Conservation (phyloP, 495 filamentous ascomycete species). For the Aspergillus funiculosus region DNA sequence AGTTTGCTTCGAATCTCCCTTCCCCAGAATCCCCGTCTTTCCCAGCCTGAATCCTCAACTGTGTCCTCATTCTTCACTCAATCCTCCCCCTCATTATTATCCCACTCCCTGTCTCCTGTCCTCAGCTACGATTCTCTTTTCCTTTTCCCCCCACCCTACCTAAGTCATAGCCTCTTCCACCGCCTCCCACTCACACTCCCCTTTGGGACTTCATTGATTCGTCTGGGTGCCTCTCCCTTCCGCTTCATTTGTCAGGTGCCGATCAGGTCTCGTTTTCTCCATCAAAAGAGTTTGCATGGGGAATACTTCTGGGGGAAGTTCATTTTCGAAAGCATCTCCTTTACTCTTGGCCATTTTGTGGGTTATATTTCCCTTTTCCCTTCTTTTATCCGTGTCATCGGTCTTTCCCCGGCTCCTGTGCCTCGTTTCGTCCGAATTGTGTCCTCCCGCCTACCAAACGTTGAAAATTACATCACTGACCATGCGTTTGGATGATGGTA, state of each 20-base stretch:
- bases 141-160: no score
- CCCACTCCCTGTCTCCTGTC: no score
- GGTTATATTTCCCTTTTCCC: background rate
- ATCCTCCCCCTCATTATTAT: no score
- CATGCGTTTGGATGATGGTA: constrained; percentile 8
- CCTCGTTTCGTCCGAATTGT: constrained; percentile 10
- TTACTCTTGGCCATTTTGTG: background rate
- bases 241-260: constrained; percentile 17
- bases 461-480: no score
- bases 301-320: constrained; percentile 12
- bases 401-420: constrained; percentile 9
- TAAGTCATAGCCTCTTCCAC: constrained; percentile 12
- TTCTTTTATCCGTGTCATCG: constrained; percentile 1
- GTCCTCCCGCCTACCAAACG: constrained; percentile 17
- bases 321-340: constrained; percentile 13
- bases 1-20: no score
- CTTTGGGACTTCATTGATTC: background rate
- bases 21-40: no score
- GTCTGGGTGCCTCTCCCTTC: constrained; percentile 9
- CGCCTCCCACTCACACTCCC: constrained; percentile 6
- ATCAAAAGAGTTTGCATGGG: constrained; percentile 22
- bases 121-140: no score
- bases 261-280: constrained; percentile 18
- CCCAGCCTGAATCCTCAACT: no score
- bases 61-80: no score